Percentiles rank a stretch among this genome's conserved stretches.
Conservation (phyloP, 1,284 basidiomycete genomes). For the Austroboletus niveus region DNA sequence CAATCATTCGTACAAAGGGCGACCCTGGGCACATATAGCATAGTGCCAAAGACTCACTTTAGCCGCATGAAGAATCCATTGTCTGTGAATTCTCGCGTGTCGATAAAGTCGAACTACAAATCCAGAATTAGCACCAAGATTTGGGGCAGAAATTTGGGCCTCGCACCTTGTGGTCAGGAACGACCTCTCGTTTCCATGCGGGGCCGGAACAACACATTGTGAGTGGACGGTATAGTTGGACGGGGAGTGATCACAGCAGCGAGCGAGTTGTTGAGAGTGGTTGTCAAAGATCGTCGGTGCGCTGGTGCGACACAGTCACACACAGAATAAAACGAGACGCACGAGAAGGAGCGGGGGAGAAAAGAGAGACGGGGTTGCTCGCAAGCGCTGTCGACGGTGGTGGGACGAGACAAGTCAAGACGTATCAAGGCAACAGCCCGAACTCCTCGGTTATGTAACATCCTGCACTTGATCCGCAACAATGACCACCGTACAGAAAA, state of each 20-base stretch:
- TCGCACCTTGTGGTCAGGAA: slow-evolving; percentile 94
- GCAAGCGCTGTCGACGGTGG: slow-evolving; percentile 1
- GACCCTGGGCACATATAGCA: not conserved
- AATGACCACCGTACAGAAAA: slow-evolving; percentile 89
- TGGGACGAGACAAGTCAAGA: not conserved
- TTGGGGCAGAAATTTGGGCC: not conserved
- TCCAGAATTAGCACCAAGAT: slow-evolving; percentile 1
- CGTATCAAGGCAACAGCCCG: slow-evolving; percentile 10
- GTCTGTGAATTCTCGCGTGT: slow-evolving; percentile 89
- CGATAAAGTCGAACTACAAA: slow-evolving; percentile 92
- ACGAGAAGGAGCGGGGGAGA: slow-evolving; percentile 36
- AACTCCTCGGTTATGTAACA: slow-evolving; percentile 20
- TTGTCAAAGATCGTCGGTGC: slow-evolving; percentile 29
- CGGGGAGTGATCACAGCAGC: slow-evolving; percentile 28
- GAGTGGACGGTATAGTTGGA: slow-evolving; percentile 13
- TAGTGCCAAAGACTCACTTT: slow-evolving; percentile 54
- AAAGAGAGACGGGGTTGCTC: slow-evolving; percentile 16
- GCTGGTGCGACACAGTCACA: slow-evolving; percentile 66
- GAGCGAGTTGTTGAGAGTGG: slow-evolving; percentile 23
- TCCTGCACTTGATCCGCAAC: slow-evolving; percentile 22
- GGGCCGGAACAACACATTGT: slow-evolving; percentile 67
- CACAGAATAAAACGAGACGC: slow-evolving; percentile 29
- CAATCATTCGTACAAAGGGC: not conserved
- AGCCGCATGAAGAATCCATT: slow-evolving; percentile 83
- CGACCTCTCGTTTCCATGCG: slow-evolving; percentile 95